Evolutionary conservation across 2,329 filamentous ascomycete species (phyloP).

Genomic region (Talaromyces sp.): DNA sequence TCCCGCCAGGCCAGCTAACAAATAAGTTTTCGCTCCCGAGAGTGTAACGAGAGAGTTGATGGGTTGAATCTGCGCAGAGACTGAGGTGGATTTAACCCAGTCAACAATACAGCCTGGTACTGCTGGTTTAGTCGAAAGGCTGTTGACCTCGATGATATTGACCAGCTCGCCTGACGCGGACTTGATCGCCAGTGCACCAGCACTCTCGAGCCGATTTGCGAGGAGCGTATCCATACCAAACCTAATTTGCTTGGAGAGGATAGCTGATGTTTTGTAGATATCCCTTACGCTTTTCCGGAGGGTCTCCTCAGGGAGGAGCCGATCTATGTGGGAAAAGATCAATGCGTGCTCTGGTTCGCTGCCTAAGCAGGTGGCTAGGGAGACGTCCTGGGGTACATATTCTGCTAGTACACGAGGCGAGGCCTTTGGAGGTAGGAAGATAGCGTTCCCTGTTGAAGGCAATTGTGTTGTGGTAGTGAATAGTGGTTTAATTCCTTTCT

Average conservation of each 20-base stretch:
- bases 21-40: constrained; percentile 23
- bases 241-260: background rate
- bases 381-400: background rate
- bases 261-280: background rate
- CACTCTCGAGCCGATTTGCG: background rate
- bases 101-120: background rate
- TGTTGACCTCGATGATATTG: constrained; percentile 17
- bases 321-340: background rate
- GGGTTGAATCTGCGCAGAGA: background rate
- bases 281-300: background rate
- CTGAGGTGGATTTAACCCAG: constrained; percentile 1
- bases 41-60: constrained; percentile 9
- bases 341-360: background rate
- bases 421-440: background rate
- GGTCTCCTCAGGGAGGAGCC: background rate
- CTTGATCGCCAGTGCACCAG: background rate
- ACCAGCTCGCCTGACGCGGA: constrained; percentile 19
- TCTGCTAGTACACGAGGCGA: background rate
- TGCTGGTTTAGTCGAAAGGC: background rate
- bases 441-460: background rate
- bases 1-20: constrained; percentile 26
- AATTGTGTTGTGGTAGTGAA: background rate
- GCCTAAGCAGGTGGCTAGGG: background rate
- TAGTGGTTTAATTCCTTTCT: background rate
- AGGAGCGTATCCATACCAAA: background rate